phyloP scores from a whole-genome alignment of 2,329 filamentous ascomycete genomes.

The Colletotrichum spaethianum region DNA sequence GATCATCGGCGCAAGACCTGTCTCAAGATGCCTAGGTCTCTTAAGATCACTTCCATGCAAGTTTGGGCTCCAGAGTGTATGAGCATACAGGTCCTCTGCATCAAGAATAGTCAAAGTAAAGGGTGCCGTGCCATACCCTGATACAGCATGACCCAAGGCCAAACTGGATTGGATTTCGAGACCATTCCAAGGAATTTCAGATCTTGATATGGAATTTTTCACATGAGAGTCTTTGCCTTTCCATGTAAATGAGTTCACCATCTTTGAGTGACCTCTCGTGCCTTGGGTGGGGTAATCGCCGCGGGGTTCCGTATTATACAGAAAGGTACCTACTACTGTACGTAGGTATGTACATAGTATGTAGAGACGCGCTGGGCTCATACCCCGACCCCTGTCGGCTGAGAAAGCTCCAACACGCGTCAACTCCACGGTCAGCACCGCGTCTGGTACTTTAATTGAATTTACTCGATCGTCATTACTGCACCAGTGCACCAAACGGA shows the following conservation, averaged over 20 bases:
- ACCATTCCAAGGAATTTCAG: neutral
- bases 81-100: neutral
- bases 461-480: constrained; percentile 22
- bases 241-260: neutral
- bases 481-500: neutral
- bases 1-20: neutral
- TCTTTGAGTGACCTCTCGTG: constrained; percentile 1
- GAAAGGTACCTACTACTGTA: neutral
- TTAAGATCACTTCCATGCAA: neutral
- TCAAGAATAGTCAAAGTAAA: neutral
- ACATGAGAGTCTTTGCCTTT: neutral
- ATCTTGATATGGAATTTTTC: neutral
- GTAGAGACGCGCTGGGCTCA: constrained; percentile 4
- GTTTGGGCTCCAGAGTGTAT: neutral
- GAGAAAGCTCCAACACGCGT: constrained; percentile 36
- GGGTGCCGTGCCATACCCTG: neutral
- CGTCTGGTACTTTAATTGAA: constrained; percentile 39
- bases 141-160: neutral
- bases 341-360: neutral
- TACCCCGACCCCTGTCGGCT: constrained; percentile 25
- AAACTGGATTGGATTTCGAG: neutral
- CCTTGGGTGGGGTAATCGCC: constrained; percentile 27
- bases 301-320: constrained; percentile 10
- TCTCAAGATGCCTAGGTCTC: neutral
- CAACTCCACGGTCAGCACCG: constrained; percentile 20